Evolutionary conservation across 441 rosid species (phyloP).

Genomic region (Erysimum cheiri): DNA sequence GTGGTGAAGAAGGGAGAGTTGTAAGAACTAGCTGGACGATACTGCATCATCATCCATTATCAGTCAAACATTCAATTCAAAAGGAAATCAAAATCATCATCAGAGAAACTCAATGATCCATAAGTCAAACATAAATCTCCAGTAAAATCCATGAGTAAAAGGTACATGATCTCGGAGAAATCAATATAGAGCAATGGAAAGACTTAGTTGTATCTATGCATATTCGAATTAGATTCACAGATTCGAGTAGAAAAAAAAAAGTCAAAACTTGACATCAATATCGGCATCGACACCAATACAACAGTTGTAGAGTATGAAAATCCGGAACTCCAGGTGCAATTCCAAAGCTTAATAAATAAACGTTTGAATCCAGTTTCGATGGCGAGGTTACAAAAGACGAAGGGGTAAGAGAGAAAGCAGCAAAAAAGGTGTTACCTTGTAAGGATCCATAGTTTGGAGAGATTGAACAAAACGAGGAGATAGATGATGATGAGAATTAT

Average conservation of each 20-base stretch:
- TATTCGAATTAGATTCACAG: not conserved
- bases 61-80: not conserved
- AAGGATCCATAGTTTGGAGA: constrained; percentile 66
- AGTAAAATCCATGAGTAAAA: not conserved
- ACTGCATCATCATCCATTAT: constrained; percentile 46
- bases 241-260: not conserved
- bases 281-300: not conserved
- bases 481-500: constrained; percentile 27
- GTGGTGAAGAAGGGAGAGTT: constrained; percentile 82
- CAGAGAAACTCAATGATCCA: not conserved
- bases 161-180: not conserved
- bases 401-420: not conserved
- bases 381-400: not conserved
- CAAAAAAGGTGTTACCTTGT: constrained; percentile 58
- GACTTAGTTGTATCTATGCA: not conserved
- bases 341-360: not conserved
- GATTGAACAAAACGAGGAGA: constrained; percentile 41
- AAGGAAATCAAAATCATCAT: not conserved
- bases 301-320: constrained; percentile 10
- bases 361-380: not conserved
- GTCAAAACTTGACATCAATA: not conserved
- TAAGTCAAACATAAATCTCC: constrained; percentile 17
- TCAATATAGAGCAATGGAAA: not conserved
- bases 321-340: constrained; percentile 12
- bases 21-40: constrained; percentile 79